Conservation (phyloP, 129 eudicot genomes). For the Calendula officinalis region DNA sequence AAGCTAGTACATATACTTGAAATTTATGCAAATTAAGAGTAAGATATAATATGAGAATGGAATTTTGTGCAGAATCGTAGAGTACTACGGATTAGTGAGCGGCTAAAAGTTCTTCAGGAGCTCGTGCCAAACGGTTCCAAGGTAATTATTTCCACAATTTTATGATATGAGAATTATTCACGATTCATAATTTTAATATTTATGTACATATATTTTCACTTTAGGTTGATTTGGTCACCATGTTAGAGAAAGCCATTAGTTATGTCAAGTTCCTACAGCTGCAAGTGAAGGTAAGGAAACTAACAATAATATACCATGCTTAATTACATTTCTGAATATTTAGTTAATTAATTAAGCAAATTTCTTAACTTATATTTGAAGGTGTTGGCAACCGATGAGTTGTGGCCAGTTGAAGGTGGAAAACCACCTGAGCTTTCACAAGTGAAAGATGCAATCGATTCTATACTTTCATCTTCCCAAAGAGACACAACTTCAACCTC, state of each 20-base stretch:
- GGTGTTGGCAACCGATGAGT: slow-evolving; percentile 99
- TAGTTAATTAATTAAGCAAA: too few relatives aligned
- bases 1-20: too few relatives aligned
- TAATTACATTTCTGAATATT: not conserved
- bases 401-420: slow-evolving; percentile 97
- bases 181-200: not conserved
- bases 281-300: slow-evolving; percentile 78
- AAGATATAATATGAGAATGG: not conserved
- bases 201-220: not conserved
- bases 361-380: slow-evolving; percentile 16
- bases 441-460: slow-evolving; percentile 93
- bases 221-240: slow-evolving; percentile 98
- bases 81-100: slow-evolving; percentile 84
- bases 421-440: slow-evolving; percentile 94
- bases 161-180: not conserved
- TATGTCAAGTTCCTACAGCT: slow-evolving; percentile 95
- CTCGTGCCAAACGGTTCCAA: slow-evolving; percentile 98
- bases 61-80: slow-evolving; percentile 75
- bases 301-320: not conserved
- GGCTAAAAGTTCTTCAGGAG: slow-evolving; percentile 84
- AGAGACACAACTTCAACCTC: slow-evolving; percentile 62
- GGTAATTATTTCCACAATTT: slow-evolving; percentile 38
- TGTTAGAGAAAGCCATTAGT: slow-evolving; percentile 93
- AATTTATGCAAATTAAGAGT: not conserved
- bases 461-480: slow-evolving; percentile 75